phyloP scores from a whole-genome alignment of 148 eudicot species.

The Rhododendron mucronatum region DNA sequence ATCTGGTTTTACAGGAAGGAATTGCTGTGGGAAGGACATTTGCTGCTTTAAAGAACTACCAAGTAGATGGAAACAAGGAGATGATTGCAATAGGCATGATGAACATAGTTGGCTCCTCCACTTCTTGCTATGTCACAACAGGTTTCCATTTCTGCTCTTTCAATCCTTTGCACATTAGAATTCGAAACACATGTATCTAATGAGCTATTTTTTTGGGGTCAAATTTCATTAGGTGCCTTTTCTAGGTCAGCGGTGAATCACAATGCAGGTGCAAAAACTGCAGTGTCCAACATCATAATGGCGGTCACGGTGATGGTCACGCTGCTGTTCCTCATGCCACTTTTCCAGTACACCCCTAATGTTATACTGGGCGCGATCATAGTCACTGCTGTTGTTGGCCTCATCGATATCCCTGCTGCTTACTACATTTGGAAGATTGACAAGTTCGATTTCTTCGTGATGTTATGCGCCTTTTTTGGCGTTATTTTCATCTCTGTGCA shows the following conservation, averaged over 20 bases:
- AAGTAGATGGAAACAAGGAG: slow-evolving; percentile 74
- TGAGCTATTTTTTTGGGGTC: not conserved
- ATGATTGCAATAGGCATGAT: slow-evolving; percentile 65
- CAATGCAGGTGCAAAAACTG: slow-evolving; percentile 65
- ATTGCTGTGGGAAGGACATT: slow-evolving; percentile 73
- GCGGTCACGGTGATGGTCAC: slow-evolving; percentile 54
- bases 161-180: not conserved
- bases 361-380: slow-evolving; percentile 54
- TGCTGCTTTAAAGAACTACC: slow-evolving; percentile 54
- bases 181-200: not conserved
- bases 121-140: slow-evolving; percentile 67
- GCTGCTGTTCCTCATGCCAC: slow-evolving; percentile 57
- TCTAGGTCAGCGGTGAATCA: slow-evolving; percentile 70
- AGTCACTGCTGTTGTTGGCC: slow-evolving; percentile 61
- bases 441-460: slow-evolving; percentile 50
- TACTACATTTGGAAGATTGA: slow-evolving; percentile 52
- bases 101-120: slow-evolving; percentile 66
- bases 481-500: slow-evolving; percentile 54
- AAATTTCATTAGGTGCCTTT: slow-evolving; percentile 43
- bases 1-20: slow-evolving; percentile 45
- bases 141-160: slow-evolving; percentile 19
- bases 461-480: slow-evolving; percentile 55
- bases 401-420: slow-evolving; percentile 56
- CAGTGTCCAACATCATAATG: slow-evolving; percentile 66
- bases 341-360: slow-evolving; percentile 66